Conservation (phyloP, 2,329 filamentous ascomycete genomes). For the Xylaria sp. region DNA sequence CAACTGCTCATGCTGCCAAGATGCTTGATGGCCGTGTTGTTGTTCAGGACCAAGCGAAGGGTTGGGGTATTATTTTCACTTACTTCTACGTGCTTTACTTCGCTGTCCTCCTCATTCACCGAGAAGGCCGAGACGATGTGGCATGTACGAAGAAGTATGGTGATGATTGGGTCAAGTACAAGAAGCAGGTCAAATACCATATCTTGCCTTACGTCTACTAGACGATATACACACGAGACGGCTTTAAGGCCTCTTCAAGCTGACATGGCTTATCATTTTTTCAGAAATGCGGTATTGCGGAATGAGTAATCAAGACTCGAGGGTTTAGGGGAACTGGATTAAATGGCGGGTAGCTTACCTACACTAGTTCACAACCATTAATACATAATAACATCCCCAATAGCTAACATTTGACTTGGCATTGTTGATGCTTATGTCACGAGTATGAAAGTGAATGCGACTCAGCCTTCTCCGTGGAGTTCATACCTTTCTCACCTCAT, state of each 20-base stretch:
- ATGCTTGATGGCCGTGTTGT: constrained; percentile 73
- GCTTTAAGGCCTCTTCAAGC: background rate
- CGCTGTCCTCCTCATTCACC: constrained; percentile 85
- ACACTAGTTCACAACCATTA: constrained; percentile 12
- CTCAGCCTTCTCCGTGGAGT: background rate
- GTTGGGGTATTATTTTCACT: constrained; percentile 87
- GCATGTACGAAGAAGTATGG: constrained; percentile 94
- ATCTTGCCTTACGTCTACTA: constrained; percentile 90
- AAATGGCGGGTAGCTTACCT: background rate
- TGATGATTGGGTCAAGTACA: constrained; percentile 90
- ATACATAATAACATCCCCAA: constrained; percentile 26
- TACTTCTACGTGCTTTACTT: constrained; percentile 98
- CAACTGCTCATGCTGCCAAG: constrained; percentile 62
- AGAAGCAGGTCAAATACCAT: constrained; percentile 80
- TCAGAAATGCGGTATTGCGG: background rate
- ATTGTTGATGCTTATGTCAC: background rate
- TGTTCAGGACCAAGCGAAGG: constrained; percentile 76
- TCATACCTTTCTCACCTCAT: background rate
- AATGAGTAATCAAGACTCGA: background rate
- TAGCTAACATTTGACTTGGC: background rate
- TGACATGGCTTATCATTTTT: background rate
- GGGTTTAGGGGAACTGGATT: background rate
- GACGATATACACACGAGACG: background rate
- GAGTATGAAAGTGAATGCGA: background rate
- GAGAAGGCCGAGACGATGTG: constrained; percentile 86